Evolutionary conservation across 257 asterid species (phyloP).

Genomic region (Ilex aquifolium): DNA sequence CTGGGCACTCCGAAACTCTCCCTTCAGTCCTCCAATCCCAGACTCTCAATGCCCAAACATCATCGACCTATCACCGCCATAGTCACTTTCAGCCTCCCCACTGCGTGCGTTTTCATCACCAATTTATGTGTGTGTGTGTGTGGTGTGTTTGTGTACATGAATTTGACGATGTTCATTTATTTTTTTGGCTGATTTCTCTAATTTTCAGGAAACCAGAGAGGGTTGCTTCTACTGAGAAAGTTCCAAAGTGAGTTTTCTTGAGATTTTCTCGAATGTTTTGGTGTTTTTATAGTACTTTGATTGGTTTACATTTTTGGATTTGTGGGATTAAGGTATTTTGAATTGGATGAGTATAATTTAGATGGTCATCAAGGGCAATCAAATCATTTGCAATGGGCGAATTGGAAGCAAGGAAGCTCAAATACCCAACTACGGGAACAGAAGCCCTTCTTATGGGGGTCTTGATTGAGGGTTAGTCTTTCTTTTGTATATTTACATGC

Average conservation of each 20-base stretch:
- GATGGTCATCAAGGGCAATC: slow-evolving; percentile 76
- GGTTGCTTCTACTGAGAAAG: slow-evolving; percentile 30
- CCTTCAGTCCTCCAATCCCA: too few relatives aligned
- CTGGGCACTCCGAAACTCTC: too few relatives aligned
- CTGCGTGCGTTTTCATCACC: too few relatives aligned
- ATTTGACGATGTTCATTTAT: background rate
- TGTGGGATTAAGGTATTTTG: slow-evolving; percentile 26
- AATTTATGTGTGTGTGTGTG: too few relatives aligned
- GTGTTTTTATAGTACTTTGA: slow-evolving; percentile 12
- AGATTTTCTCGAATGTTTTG: slow-evolving; percentile 4
- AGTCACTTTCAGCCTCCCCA: too few relatives aligned
- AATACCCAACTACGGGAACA: slow-evolving; percentile 48
- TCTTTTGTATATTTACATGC: background rate
- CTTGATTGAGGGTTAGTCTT: slow-evolving; percentile 51
- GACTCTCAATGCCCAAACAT: too few relatives aligned
- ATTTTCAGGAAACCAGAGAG: slow-evolving; percentile 49
- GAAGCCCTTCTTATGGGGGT: slow-evolving; percentile 72
- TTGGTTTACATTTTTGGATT: slow-evolving; percentile 14
- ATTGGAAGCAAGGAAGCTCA: slow-evolving; percentile 69
- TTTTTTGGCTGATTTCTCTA: slow-evolving; percentile 5
- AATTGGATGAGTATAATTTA: slow-evolving; percentile 30
- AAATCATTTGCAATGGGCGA: slow-evolving; percentile 63
- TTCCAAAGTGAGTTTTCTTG: slow-evolving; percentile 47
- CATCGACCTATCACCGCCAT: too few relatives aligned
- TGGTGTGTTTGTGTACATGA: too few relatives aligned